Evolutionary conservation across 345 rosid genomes (phyloP), one percentile per base, ranked within the genome.

Genomic region (Eucalyptus grandis): DNA sequence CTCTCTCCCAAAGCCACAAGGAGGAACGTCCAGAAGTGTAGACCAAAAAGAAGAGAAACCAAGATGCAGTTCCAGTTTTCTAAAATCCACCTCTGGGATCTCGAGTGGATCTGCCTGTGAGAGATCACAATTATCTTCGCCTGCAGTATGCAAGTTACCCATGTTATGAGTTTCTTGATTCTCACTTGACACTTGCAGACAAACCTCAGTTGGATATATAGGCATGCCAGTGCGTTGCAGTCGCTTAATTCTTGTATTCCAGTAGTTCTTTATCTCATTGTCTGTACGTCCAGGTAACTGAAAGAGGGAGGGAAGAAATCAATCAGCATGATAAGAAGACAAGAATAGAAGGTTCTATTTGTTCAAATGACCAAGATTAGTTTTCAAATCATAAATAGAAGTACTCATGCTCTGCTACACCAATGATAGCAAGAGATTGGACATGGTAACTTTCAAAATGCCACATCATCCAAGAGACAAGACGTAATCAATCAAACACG

Each of bases 201-300:
- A 91, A 82, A 94, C 89, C 15, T 93, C 95, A 46, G 94, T 92
- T 43, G 98, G 98, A 87, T 96, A 96, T 34, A 95, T 91, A 1
- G 96, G 95, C 87, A 93, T 90, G 88, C 97, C 97, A 58, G 90
- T 94, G 81, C 96, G 88, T 49, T 94, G 95, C 27, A 91, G 92
- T 86, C 95, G 93, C 91, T 96, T 96, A 17, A 93, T 89, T 81
- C 97, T 92, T 21, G 96, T 95, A 87, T 95, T 95, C 96, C 97
- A 95, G 90, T 92, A 96, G 53, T 96, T 95, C 93, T 96, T 96
- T 82, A 96, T 96, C 92, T 96, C 98, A 90, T 96, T 95, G 88
- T 95, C 97, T 8, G 98, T 96, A 62, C 97, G 93, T 21, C 98
- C 97, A 26, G 95, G 97, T 81, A 96, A 50, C 98, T 96, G 91